Evolutionary conservation across 2,329 filamentous ascomycete genomes (phyloP).

Genomic region (Chrysoporthe deuterocubensis): DNA sequence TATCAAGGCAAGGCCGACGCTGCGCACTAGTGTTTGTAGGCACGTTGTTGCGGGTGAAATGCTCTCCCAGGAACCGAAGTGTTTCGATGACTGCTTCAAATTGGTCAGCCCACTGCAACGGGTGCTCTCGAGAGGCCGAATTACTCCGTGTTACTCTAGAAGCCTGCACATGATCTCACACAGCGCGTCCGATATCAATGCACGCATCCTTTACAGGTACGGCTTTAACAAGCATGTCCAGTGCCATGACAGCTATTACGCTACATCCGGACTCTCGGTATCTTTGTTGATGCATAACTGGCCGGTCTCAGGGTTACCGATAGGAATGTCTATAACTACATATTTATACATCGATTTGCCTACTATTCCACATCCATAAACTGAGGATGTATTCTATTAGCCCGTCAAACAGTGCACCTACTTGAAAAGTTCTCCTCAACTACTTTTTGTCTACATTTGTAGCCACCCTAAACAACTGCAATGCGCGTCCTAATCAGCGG

Average conservation of each 20-base stretch:
- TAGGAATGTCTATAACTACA: too few relatives aligned
- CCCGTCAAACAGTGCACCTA: too few relatives aligned
- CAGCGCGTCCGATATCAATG: not conserved
- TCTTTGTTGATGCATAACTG: not conserved
- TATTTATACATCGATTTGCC: not conserved
- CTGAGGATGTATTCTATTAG: too few relatives aligned
- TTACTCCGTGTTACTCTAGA: not conserved
- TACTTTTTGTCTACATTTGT: too few relatives aligned
- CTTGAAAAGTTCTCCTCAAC: too few relatives aligned
- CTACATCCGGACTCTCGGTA: not conserved
- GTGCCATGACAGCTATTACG: not conserved
- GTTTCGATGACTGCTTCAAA: too few relatives aligned
- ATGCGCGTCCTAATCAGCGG: slow-evolving; percentile 40
- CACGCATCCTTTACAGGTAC: not conserved
- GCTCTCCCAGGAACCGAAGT: too few relatives aligned
- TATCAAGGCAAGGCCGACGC: not conserved
- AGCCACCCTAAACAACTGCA: too few relatives aligned
- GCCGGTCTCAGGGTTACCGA: too few relatives aligned
- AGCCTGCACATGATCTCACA: not conserved
- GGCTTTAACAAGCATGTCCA: not conserved
- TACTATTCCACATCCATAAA: too few relatives aligned
- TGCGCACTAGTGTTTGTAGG: too few relatives aligned
- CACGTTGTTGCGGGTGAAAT: not conserved
- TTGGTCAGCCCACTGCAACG: not conserved
- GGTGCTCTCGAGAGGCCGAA: not conserved